phyloP scores from a whole-genome alignment of 805 yeast genomes.

The Scheffersomyces spartinae region DNA sequence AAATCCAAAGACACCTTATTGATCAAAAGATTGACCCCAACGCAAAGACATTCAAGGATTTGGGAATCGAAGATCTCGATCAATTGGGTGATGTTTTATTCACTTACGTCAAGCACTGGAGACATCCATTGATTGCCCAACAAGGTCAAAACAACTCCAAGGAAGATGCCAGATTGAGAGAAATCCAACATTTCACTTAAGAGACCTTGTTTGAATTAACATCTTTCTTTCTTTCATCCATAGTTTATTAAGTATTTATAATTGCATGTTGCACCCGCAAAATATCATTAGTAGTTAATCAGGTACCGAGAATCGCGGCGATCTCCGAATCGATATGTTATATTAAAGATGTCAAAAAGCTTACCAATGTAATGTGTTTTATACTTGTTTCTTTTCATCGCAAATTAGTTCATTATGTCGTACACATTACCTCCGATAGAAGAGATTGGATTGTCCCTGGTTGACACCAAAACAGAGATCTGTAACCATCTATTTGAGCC shows the following conservation, averaged over 20 bases:
- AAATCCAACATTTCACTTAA: conserved; percentile 32
- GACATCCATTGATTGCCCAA: conserved; percentile 38
- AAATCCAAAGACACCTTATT: conserved; percentile 59
- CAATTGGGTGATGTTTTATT: conserved; percentile 33
- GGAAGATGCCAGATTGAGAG: conserved; percentile 31
- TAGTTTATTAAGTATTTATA: no score
- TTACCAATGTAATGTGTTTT: no score
- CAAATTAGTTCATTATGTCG: no score
- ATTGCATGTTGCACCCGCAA: no score
- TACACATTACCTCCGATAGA: conserved; percentile 20
- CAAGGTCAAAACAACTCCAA: conserved; percentile 30
- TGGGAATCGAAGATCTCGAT: conserved; percentile 43
- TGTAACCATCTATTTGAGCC: conserved; percentile 57
- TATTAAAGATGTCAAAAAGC: no score
- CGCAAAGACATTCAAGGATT: conserved; percentile 57
- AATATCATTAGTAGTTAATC: no score
- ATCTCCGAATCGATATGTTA: no score
- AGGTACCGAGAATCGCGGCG: no score
- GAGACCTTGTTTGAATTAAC: no score
- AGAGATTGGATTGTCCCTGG: conserved; percentile 9
- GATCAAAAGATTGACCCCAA: conserved; percentile 51
- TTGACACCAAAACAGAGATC: conserved; percentile 21
- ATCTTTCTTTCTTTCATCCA: no score
- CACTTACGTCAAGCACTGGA: conserved; percentile 36
- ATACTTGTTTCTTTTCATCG: no score